These are phyloP conservation scores for Gonium pectorale DNA, from an alignment of 139 green algal species.

Conservation along the genomic window DNA sequence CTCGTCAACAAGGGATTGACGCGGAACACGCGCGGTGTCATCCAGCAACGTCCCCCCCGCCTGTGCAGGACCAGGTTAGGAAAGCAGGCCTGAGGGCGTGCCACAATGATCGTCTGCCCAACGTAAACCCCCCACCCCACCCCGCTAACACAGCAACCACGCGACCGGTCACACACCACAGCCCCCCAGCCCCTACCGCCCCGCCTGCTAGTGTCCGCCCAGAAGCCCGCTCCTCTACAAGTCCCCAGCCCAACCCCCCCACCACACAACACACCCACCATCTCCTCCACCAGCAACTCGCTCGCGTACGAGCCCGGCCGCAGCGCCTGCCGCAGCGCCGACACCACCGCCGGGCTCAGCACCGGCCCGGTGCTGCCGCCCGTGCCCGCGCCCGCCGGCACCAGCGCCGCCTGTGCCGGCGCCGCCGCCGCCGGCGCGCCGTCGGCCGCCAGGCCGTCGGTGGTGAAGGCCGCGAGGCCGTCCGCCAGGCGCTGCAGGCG, in stretches of 20 bases:
- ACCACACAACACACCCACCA: constrained; percentile 42
- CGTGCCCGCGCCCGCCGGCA: not conserved
- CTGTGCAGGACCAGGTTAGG: no score
- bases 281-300: constrained; percentile 85
- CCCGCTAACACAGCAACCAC: no score
- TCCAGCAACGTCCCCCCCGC: no score
- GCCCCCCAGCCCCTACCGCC: no score
- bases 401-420: not conserved
- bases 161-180: no score
- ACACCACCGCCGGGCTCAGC: constrained; percentile 63
- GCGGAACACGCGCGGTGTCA: no score
- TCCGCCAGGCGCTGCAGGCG: constrained; percentile 62
- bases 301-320: constrained; percentile 58
- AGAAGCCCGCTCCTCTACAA: no score
- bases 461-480: constrained; percentile 68
- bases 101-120: no score
- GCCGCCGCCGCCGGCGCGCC: not conserved
- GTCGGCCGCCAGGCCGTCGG: constrained; percentile 41
- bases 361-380: constrained; percentile 6
- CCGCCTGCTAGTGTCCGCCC: no score
- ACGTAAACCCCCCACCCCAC: no score
- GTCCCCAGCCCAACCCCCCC: not conserved
- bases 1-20: no score
- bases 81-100: no score
- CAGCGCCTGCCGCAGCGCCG: constrained; percentile 75